Evolutionary conservation across 176 grass and related monocot species (phyloP).

Genomic region (Rhynchospora tenuis): DNA sequence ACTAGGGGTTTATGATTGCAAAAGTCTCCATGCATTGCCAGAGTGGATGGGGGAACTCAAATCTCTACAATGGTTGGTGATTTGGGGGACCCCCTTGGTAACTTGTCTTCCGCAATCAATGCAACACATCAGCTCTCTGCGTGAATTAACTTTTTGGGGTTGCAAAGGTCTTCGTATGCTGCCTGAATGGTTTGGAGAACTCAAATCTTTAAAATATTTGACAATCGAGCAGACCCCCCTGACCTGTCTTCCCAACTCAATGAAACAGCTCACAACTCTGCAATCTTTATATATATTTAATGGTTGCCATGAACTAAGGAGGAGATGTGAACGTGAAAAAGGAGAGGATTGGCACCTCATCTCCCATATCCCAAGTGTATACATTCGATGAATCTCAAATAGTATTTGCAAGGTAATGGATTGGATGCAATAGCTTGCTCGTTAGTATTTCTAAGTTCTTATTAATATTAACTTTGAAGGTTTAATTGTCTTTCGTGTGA

Average conservation of each 20-base stretch:
- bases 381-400: not conserved
- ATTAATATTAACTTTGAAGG: no score
- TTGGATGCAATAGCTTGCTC: no score
- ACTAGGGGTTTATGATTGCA: not conserved
- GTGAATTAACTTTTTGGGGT: no score
- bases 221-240: not conserved
- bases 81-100: no score
- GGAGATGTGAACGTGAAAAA: not conserved
- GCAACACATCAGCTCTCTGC: no score
- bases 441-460: no score
- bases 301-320: not conserved
- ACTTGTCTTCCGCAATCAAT: no score
- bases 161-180: not conserved
- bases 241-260: not conserved
- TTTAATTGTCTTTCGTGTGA: no score
- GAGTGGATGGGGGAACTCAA: no score
- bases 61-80: no score
- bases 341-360: not conserved
- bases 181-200: constrained; percentile 19
- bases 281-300: not conserved
- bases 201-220: not conserved
- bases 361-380: not conserved
- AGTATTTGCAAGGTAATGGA: no score
- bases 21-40: not conserved
- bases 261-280: not conserved